Percentiles rank a stretch among this genome's conserved stretches.
These are phyloP conservation scores for Solanum peruvianum DNA, from an alignment of 257 asterid species.

Conservation along the genomic window DNA sequence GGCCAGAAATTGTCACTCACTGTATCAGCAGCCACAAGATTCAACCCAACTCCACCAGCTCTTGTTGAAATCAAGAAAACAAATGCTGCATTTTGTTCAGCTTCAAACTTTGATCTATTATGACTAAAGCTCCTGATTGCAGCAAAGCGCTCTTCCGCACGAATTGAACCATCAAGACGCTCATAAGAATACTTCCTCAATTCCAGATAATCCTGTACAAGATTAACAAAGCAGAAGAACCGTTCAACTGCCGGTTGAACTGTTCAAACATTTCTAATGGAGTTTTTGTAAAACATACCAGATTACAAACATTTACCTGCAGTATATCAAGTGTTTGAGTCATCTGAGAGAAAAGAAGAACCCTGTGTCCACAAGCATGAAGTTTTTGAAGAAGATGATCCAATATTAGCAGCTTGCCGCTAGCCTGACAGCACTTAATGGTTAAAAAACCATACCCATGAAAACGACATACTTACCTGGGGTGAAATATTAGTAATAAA, in stretches of 20 bases:
- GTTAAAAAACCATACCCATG: background rate
- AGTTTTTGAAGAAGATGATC: slow-evolving; percentile 72
- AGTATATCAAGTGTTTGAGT: slow-evolving; percentile 86
- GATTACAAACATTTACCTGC: slow-evolving; percentile 40
- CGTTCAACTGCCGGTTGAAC: background rate
- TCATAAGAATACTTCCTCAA: slow-evolving; percentile 76
- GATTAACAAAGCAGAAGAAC: background rate
- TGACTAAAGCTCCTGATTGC: slow-evolving; percentile 88
- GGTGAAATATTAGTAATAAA: background rate
- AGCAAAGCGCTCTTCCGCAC: slow-evolving; percentile 96
- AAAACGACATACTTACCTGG: background rate
- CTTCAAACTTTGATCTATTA: slow-evolving; percentile 15
- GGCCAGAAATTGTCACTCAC: slow-evolving; percentile 20
- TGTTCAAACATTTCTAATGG: background rate
- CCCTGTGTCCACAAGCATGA: slow-evolving; percentile 60
- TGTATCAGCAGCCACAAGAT: slow-evolving; percentile 98
- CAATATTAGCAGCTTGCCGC: slow-evolving; percentile 76
- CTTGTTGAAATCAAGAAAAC: slow-evolving; percentile 88
- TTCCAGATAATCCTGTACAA: slow-evolving; percentile 73
- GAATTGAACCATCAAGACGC: slow-evolving; percentile 94
- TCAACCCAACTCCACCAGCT: slow-evolving; percentile 98
- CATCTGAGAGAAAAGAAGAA: slow-evolving; percentile 92
- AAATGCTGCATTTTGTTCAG: slow-evolving; percentile 37
- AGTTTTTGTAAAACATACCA: background rate
- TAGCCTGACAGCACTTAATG: slow-evolving; percentile 41